These are phyloP conservation scores for Saccharomyces hybrid DNA, from an alignment of 1,139 yeast species.

Conservation along the genomic window DNA sequence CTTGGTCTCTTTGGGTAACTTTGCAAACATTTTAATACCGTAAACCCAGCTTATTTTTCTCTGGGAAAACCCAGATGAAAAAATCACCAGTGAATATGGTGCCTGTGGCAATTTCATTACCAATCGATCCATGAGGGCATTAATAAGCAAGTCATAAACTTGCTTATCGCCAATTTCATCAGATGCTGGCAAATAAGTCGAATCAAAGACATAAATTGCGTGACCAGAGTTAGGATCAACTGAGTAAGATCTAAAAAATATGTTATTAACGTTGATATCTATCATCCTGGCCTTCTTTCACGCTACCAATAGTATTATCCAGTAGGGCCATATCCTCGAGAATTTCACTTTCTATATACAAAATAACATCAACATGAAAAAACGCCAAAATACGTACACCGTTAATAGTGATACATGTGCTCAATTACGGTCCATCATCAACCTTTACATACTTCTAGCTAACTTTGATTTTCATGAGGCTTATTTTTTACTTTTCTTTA, in stretches of 20 bases:
- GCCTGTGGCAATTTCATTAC: slow-evolving; percentile 41
- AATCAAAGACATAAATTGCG: slow-evolving; percentile 67
- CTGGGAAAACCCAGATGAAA: slow-evolving; percentile 64
- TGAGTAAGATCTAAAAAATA: slow-evolving; percentile 52
- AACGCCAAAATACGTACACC: background rate
- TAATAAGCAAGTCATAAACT: slow-evolving; percentile 35
- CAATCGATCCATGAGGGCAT: slow-evolving; percentile 33
- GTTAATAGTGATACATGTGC: background rate
- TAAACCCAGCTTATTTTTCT: slow-evolving; percentile 61
- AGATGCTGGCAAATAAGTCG: slow-evolving; percentile 60
- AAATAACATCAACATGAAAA: background rate
- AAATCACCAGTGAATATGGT: slow-evolving; percentile 60
- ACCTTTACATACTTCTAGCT: background rate
- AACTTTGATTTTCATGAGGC: background rate
- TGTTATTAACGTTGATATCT: slow-evolving; percentile 35
- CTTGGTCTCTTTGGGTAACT: slow-evolving; percentile 52
- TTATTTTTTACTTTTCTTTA: slow-evolving; percentile 28
- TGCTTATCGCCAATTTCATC: slow-evolving; percentile 31
- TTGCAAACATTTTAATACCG: slow-evolving; percentile 66
- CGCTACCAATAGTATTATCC: background rate
- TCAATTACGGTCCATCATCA: background rate
- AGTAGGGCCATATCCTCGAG: background rate
- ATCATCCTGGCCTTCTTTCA: background rate
- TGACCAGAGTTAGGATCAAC: slow-evolving; percentile 53
- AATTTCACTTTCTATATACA: background rate